Base-by-base conservation (phyloP, 2,329 filamentous ascomycete species). In the Phyllosticta capitalensis region DNA sequence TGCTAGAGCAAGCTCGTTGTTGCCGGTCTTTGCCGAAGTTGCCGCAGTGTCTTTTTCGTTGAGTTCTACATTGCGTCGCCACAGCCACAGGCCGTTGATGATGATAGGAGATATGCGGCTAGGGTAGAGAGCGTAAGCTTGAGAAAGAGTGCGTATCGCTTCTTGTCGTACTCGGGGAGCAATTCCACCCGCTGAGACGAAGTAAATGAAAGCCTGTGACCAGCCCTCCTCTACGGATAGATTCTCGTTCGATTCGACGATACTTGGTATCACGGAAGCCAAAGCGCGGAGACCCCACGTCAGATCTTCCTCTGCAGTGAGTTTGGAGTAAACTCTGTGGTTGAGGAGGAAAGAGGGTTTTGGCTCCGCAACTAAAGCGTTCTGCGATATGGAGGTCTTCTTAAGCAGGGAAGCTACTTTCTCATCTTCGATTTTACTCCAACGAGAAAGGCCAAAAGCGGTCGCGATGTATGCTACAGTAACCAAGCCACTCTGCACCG, bases 341-440 rank as follows among this genome's bases (percentile, higher is more conserved):
- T 89, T 96, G 5, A 97, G 79, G 20, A 97, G 77, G 71, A 95
- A 94, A 0, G 92, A 95, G 14, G 89, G 86, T 70, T 95, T 96
- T 0, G 89, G 85, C n/a, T 86, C 84, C 45, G 85, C 72, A 1
- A 80, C 79, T 61, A 95, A 78, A 10, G 84, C 83, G 65, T 90
- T 85, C 55, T 84, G 82, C 22, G 81, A 71, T 24, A 91, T 75
- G 28, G 83, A 77, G 22, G 83, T 79, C 66, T 85, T 86, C 67
- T 88, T 87, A 21, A 82, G 71, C 38, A 86, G 71, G 2, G 80
- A 68, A 50, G 81, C 74, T 65, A 81, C 79, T 56, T 85, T 82
- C 14, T 84, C 76, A 45, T 80, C 77, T 22, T 78, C 77, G 59
- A 83, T 74, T 12, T 83, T 67, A 10, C 77, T 69, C 28, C 87